Evolutionary conservation across 371 early-diverging fungal genomes (phyloP).

Genomic region (Mortierella sp.): DNA sequence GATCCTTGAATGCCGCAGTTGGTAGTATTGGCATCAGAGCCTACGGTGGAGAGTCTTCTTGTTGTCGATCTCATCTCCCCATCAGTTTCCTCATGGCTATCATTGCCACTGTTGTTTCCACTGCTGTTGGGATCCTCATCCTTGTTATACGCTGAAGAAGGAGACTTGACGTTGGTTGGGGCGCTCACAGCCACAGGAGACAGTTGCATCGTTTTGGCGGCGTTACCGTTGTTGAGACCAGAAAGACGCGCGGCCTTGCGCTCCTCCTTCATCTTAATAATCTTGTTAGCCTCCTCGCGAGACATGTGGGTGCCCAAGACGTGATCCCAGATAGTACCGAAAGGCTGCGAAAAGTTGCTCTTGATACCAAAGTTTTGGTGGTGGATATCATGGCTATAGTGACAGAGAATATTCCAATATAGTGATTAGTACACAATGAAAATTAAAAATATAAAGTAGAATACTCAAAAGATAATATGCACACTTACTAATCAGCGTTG

Average conservation of each 20-base stretch:
- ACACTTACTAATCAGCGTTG: slow-evolving; percentile 77
- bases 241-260: slow-evolving; percentile 55
- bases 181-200: slow-evolving; percentile 13
- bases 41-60: slow-evolving; percentile 13
- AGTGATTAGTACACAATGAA: not conserved
- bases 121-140: slow-evolving; percentile 48
- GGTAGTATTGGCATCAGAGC: slow-evolving; percentile 10
- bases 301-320: slow-evolving; percentile 68
- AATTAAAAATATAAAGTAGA: slow-evolving; percentile 3
- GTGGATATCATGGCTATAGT: slow-evolving; percentile 74
- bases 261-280: slow-evolving; percentile 54
- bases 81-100: slow-evolving; percentile 45
- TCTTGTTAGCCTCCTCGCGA: slow-evolving; percentile 54
- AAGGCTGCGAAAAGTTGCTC: slow-evolving; percentile 77
- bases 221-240: slow-evolving; percentile 4
- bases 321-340: slow-evolving; percentile 85
- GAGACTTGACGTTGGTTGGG: slow-evolving; percentile 5
- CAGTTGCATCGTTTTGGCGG: not conserved
- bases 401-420: not conserved
- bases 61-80: slow-evolving; percentile 17
- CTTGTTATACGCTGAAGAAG: slow-evolving; percentile 24
- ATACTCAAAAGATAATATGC: not conserved
- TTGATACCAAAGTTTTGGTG: slow-evolving; percentile 77
- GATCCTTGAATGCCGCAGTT: slow-evolving; percentile 8
- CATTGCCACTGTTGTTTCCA: slow-evolving; percentile 57